A percentile compares a stretch with the other conserved stretches of the same genome.
These are phyloP conservation scores for Beauveria pseudobassiana DNA, from an alignment of 2,329 filamentous ascomycete genomes.

Conservation along the genomic window DNA sequence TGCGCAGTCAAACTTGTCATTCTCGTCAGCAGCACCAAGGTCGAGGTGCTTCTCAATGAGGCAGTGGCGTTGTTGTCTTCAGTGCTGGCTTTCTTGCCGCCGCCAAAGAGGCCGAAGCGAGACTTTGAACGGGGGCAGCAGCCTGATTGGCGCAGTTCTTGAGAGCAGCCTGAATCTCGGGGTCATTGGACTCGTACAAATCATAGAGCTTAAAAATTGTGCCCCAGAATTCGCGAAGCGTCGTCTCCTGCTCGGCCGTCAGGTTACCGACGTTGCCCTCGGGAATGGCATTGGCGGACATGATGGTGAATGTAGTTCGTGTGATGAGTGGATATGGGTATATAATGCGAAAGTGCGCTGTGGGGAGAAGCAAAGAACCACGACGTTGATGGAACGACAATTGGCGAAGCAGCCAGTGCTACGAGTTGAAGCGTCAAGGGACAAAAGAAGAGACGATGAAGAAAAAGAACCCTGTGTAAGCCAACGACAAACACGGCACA, in stretches of 20 bases:
- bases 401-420: not conserved
- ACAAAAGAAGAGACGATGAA: not conserved
- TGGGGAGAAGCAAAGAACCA: not conserved
- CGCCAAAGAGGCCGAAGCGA: conserved; percentile 56
- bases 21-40: conserved; percentile 23
- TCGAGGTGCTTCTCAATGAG: conserved; percentile 8
- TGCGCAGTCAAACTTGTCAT: conserved; percentile 54
- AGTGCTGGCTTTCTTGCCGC: conserved; percentile 28
- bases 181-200: conserved; percentile 16
- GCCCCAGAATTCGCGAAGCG: conserved; percentile 20
- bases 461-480: not conserved
- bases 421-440: not conserved
- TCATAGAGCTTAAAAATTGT: conserved; percentile 17
- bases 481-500: not conserved
- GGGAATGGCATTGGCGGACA: not conserved
- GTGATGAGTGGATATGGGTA: not conserved
- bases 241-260: conserved; percentile 17
- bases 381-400: not conserved
- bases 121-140: conserved; percentile 51
- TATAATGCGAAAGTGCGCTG: not conserved
- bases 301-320: not conserved
- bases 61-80: conserved; percentile 26
- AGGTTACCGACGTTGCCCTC: conserved; percentile 18
- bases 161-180: conserved; percentile 17
- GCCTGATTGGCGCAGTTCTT: conserved; percentile 24